Percentiles rank a stretch among this genome's conserved stretches.
These are phyloP conservation scores for Euptelea pleiosperma DNA, from an alignment of 164 flowering plant genomes.

Conservation along the genomic window DNA sequence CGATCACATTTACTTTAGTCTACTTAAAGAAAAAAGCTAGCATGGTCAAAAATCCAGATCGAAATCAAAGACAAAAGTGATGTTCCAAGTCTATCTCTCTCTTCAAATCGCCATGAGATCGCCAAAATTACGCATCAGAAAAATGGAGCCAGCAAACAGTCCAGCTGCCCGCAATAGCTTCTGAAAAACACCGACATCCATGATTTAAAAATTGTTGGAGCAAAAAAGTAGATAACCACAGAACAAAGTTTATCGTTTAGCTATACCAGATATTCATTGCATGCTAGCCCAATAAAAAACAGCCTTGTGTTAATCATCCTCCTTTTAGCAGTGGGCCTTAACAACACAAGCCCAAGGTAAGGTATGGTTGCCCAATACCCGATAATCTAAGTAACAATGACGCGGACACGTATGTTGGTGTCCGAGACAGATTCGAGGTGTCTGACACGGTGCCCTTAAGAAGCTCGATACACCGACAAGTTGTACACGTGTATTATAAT, in stretches of 20 bases:
- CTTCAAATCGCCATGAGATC: slow-evolving; percentile 58
- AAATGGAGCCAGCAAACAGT: slow-evolving; percentile 54
- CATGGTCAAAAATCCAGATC: background rate
- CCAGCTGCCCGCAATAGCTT: slow-evolving; percentile 51
- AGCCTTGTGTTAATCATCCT: too few species aligned
- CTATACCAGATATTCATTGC: background rate
- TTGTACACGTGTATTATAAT: too few species aligned
- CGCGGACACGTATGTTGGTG: too few species aligned
- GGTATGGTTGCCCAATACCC: too few species aligned
- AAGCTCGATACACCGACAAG: too few species aligned
- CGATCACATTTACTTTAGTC: background rate
- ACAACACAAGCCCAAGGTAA: too few species aligned
- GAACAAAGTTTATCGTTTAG: background rate
- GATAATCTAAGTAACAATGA: too few species aligned
- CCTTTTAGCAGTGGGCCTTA: too few species aligned
- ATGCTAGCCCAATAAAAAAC: background rate
- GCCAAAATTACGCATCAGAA: slow-evolving; percentile 66
- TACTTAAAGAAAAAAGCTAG: background rate
- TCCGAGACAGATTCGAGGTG: too few species aligned
- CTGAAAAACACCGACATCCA: slow-evolving; percentile 28
- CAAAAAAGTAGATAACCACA: background rate
- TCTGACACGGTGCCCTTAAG: too few species aligned
- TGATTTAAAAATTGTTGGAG: background rate
- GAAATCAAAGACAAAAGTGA: too few species aligned
- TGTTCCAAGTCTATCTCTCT: too few species aligned